Evolutionary conservation across 495 filamentous ascomycete species (phyloP).

Genomic region (Penicillium roqueforti): DNA sequence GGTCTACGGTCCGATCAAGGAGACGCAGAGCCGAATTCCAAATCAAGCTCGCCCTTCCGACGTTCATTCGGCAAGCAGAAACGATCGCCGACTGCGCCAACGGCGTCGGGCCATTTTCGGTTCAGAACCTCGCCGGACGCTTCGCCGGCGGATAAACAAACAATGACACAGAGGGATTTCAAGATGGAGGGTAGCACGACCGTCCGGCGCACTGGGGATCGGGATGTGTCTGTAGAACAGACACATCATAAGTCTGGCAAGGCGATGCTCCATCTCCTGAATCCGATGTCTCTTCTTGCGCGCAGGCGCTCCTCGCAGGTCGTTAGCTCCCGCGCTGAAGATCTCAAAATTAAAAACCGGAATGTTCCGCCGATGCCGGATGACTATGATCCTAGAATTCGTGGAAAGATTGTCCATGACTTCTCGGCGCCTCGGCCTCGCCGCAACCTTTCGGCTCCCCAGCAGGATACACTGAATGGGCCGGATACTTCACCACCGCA

Average conservation of each 20-base stretch:
- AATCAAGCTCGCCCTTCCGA: constrained; percentile 37
- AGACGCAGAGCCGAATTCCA: constrained; percentile 29
- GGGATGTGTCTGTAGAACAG: constrained; percentile 30
- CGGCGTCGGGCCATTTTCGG: constrained; percentile 30
- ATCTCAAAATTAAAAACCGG: constrained; percentile 42
- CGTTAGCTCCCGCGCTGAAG: constrained; percentile 41
- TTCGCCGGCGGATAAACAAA: constrained; percentile 25
- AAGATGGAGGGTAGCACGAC: constrained; percentile 18
- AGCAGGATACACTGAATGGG: constrained; percentile 11
- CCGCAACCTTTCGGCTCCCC: constrained; percentile 46
- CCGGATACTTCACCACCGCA: constrained; percentile 14
- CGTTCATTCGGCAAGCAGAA: constrained; percentile 37
- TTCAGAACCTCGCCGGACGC: constrained; percentile 37
- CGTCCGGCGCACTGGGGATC: constrained; percentile 29
- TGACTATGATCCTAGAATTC: constrained; percentile 80
- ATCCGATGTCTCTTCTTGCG: constrained; percentile 63
- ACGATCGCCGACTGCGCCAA: constrained; percentile 27
- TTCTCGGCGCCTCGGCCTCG: constrained; percentile 79
- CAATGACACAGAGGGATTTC: constrained; percentile 25
- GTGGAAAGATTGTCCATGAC: constrained; percentile 81
- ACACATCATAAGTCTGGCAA: constrained; percentile 46
- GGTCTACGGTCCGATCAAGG: constrained; percentile 24
- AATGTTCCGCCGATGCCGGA: constrained; percentile 59
- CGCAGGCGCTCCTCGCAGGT: constrained; percentile 53
- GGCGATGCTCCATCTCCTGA: constrained; percentile 62